A percentile compares a stretch with the other conserved stretches of the same genome.
Evolutionary conservation across 2,329 filamentous ascomycete species (phyloP).

Genomic region (Colletotrichum orchidophilum): DNA sequence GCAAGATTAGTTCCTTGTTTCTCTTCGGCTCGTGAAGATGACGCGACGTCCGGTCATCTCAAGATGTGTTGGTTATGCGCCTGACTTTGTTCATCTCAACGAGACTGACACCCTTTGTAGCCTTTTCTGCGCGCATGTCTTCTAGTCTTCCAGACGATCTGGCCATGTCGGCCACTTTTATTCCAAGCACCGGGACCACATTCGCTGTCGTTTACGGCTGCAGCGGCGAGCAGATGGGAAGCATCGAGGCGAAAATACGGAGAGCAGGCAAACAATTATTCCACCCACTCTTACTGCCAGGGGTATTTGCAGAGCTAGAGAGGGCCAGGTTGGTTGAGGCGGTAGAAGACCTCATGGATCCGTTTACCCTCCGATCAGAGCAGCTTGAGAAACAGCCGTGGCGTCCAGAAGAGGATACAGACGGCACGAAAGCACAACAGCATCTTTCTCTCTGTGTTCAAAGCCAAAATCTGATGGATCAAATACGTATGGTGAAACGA

Average conservation of each 20-base stretch:
- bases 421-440: not conserved
- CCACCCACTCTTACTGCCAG: not conserved
- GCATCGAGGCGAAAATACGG: not conserved
- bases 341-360: not conserved
- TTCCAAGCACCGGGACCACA: not conserved
- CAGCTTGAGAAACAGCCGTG: not conserved
- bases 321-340: not conserved
- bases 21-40: not conserved
- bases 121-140: slow-evolving; percentile 8
- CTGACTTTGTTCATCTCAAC: too few relatives aligned
- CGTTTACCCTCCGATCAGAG: not conserved
- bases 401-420: not conserved
- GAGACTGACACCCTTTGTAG: not conserved
- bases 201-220: slow-evolving; percentile 15
- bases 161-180: slow-evolving; percentile 2
- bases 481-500: slow-evolving; percentile 4
- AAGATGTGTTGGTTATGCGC: not conserved
- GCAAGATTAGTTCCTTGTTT: not conserved
- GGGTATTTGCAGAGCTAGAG: slow-evolving; percentile 10
- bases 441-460: not conserved
- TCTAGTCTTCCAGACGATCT: not conserved
- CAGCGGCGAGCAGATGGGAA: not conserved
- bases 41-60: not conserved
- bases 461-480: not conserved
- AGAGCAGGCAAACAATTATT: not conserved